A percentile compares a stretch with the other conserved stretches of the same genome.
These are phyloP conservation scores for Sugiyamaella paludigena DNA, from an alignment of 1,139 yeast genomes.

Conservation along the genomic window DNA sequence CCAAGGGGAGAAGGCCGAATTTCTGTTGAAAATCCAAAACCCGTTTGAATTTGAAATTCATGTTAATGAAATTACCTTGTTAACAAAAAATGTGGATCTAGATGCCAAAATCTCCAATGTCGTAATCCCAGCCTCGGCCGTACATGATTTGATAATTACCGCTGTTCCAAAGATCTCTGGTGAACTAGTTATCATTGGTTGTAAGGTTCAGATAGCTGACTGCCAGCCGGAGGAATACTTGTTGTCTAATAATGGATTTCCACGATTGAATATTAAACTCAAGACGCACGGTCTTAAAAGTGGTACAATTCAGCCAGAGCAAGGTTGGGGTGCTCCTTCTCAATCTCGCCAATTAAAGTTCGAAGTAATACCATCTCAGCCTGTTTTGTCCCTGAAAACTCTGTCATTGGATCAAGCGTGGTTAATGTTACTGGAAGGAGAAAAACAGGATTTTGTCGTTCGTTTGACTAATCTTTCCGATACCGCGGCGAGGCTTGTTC, in stretches of 20 bases:
- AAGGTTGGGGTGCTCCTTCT: background rate
- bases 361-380: slow-evolving; percentile 63
- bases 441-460: slow-evolving; percentile 51
- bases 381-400: slow-evolving; percentile 54
- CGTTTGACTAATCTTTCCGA: slow-evolving; percentile 56
- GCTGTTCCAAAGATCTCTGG: slow-evolving; percentile 49
- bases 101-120: slow-evolving; percentile 29
- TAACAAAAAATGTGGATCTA: slow-evolving; percentile 27
- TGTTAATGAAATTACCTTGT: slow-evolving; percentile 48
- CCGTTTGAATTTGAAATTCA: slow-evolving; percentile 78
- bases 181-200: slow-evolving; percentile 42
- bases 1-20: slow-evolving; percentile 31
- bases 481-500: slow-evolving; percentile 51
- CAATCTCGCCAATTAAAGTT: slow-evolving; percentile 19
- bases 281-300: slow-evolving; percentile 34
- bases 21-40: slow-evolving; percentile 63
- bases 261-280: slow-evolving; percentile 28
- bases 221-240: slow-evolving; percentile 41
- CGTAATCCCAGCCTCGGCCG: slow-evolving; percentile 43
- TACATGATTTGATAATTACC: slow-evolving; percentile 43
- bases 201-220: slow-evolving; percentile 48
- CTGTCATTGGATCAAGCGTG: slow-evolving; percentile 61
- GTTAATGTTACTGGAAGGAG: slow-evolving; percentile 82
- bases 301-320: slow-evolving; percentile 13
- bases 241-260: slow-evolving; percentile 32